Evolutionary conservation across 2,329 filamentous ascomycete genomes (phyloP).

Genomic region (Aspergillus pseudonomiae): DNA sequence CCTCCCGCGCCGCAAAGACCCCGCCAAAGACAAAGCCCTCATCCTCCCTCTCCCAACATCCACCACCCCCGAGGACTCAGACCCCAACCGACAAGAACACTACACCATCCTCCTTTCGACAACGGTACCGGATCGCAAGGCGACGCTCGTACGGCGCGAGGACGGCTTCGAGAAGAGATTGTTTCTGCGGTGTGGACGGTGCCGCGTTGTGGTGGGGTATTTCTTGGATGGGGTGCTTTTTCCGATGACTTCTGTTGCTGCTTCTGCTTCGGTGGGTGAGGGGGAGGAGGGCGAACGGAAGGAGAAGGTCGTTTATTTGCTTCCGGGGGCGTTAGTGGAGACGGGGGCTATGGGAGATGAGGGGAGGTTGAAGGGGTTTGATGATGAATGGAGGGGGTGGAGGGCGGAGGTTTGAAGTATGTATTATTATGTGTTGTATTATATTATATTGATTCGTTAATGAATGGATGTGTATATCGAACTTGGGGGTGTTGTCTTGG

Average conservation of each 20-base stretch:
- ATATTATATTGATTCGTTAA: neutral
- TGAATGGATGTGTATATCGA: neutral
- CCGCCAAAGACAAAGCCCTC: slow-evolving; percentile 56
- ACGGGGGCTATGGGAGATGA: slow-evolving; percentile 58
- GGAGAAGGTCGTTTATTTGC: slow-evolving; percentile 58
- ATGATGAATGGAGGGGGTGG: slow-evolving; percentile 42
- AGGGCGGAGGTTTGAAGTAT: neutral
- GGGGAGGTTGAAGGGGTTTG: slow-evolving; percentile 32
- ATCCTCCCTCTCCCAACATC: slow-evolving; percentile 58
- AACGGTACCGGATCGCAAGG: slow-evolving; percentile 50
- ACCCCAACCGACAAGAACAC: slow-evolving; percentile 27
- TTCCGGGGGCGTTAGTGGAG: slow-evolving; percentile 62
- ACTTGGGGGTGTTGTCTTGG: neutral
- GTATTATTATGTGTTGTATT: neutral
- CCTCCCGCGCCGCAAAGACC: slow-evolving; percentile 56
- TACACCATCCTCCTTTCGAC: slow-evolving; percentile 57
- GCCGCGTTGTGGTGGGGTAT: slow-evolving; percentile 65
- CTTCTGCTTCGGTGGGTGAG: slow-evolving; percentile 15
- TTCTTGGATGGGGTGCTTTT: slow-evolving; percentile 59
- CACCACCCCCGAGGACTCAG: slow-evolving; percentile 23
- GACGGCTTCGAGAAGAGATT: slow-evolving; percentile 71
- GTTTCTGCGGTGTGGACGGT: slow-evolving; percentile 62
- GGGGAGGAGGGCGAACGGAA: slow-evolving; percentile 34
- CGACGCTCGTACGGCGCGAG: slow-evolving; percentile 57
- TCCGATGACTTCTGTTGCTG: slow-evolving; percentile 13